Evolutionary conservation across 352 stramenopile genomes (phyloP).

Genomic region (Lagenidium sp.): DNA sequence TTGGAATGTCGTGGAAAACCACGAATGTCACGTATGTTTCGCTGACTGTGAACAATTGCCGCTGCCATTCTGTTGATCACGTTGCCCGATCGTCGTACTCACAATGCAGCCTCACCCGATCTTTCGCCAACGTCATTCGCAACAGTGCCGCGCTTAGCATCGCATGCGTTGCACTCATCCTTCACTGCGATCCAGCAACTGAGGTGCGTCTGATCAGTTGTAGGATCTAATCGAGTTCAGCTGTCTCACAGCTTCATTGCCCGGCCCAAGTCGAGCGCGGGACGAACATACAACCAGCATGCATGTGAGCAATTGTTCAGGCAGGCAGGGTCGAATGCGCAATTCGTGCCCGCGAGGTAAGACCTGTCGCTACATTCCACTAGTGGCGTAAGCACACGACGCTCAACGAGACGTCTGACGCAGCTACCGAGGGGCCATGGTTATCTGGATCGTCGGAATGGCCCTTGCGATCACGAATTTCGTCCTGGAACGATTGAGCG

Average conservation of each 20-base stretch:
- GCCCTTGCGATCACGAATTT: constrained; percentile 79
- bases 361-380: too few relatives aligned
- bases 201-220: constrained; percentile 12
- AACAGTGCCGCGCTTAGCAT: constrained; percentile 81
- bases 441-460: constrained; percentile 83
- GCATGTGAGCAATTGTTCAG: constrained; percentile 75
- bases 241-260: not conserved
- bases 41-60: not conserved
- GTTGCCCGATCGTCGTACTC: too few relatives aligned
- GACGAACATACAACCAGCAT: constrained; percentile 65
- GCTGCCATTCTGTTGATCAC: too few relatives aligned
- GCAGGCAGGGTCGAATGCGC: constrained; percentile 38
- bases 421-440: constrained; percentile 66
- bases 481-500: constrained; percentile 69
- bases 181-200: constrained; percentile 68
- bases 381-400: too few relatives aligned
- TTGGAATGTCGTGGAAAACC: constrained; percentile 53
- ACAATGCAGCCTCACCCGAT: constrained; percentile 51
- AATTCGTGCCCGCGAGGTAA: constrained; percentile 60
- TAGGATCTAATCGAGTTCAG: not conserved
- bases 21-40: constrained; percentile 58
- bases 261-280: constrained; percentile 13
- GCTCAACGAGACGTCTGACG: not conserved
- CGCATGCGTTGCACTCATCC: constrained; percentile 70
- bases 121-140: constrained; percentile 70